These are phyloP conservation scores for Kwoniella sp. DNA, from an alignment of 768 basidiomycete genomes.

Conservation along the genomic window DNA sequence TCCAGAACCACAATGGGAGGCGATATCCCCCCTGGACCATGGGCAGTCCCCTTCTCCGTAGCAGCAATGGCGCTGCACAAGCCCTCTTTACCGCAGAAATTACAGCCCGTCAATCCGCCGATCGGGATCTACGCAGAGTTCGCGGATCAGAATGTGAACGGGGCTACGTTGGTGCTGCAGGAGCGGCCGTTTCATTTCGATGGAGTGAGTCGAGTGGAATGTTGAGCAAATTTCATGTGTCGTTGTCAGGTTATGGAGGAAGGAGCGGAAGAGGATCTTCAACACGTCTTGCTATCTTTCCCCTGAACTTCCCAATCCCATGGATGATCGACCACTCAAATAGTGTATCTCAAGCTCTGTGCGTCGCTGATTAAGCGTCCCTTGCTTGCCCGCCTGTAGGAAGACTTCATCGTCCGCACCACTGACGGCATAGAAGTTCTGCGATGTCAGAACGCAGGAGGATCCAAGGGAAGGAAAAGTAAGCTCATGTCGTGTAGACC, in stretches of 20 bases:
- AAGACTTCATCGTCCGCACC: not conserved
- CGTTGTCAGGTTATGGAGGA: no score
- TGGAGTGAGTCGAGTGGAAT: not conserved
- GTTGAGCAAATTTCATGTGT: not conserved
- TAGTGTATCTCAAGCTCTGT: not conserved
- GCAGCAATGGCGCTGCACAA: slow-evolving; percentile 3
- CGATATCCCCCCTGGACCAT: slow-evolving; percentile 1
- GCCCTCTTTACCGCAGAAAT: slow-evolving; percentile 1
- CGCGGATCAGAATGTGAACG: not conserved
- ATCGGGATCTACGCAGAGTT: not conserved
- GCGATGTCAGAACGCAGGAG: not conserved
- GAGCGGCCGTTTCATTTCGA: not conserved
- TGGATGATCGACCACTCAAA: no score
- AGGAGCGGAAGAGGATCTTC: no score
- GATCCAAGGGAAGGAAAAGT: not conserved
- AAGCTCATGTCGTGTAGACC: not conserved
- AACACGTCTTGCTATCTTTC: no score
- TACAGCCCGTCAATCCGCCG: not conserved
- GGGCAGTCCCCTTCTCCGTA: slow-evolving; percentile 3
- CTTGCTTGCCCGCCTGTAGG: no score
- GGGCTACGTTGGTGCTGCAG: not conserved
- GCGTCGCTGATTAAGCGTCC: not conserved
- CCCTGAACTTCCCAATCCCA: no score
- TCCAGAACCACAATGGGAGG: not conserved
- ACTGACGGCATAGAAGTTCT: not conserved